A percentile compares a stretch with the other conserved stretches of the same genome.
These are phyloP conservation scores for Adansonia madagascariensis DNA, from an alignment of 441 rosid species.

Conservation along the genomic window DNA sequence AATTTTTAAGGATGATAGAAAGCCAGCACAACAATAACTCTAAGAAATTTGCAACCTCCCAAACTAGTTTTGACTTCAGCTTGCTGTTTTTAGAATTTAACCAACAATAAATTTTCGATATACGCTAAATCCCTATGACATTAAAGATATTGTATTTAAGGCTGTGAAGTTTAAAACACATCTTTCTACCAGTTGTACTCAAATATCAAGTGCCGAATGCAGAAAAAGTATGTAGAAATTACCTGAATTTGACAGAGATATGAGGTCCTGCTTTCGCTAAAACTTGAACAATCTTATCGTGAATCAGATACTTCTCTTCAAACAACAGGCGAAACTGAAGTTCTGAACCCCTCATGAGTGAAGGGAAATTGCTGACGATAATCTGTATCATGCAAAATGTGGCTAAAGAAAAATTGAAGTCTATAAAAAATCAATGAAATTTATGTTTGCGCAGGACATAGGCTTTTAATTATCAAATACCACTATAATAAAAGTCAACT, in stretches of 20 bases:
- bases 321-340: constrained; percentile 52
- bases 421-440: constrained; percentile 6
- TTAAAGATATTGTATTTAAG: constrained; percentile 4
- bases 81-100: constrained; percentile 14
- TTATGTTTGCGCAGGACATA: constrained; percentile 16
- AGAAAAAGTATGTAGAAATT: constrained; percentile 30
- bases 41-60: constrained; percentile 19
- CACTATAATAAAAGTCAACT: constrained; percentile 16
- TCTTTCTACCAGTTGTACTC: constrained; percentile 11
- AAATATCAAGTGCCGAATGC: constrained; percentile 21
- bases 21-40: neutral
- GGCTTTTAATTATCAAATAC: constrained; percentile 15
- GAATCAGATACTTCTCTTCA: constrained; percentile 49
- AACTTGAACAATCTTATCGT: constrained; percentile 57
- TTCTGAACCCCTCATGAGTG: constrained; percentile 81
- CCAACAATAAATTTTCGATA: neutral
- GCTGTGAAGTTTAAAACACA: constrained; percentile 6
- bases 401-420: constrained; percentile 15
- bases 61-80: constrained; percentile 9
- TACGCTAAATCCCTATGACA: neutral
- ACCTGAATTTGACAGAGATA: constrained; percentile 74
- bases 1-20: neutral
- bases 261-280: constrained; percentile 77
- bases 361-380: constrained; percentile 70
- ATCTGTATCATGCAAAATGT: constrained; percentile 46